Evolutionary conservation across 83 land plant species (phyloP), one percentile per base, ranked within the genome.

Genomic region (Picea abies): DNA sequence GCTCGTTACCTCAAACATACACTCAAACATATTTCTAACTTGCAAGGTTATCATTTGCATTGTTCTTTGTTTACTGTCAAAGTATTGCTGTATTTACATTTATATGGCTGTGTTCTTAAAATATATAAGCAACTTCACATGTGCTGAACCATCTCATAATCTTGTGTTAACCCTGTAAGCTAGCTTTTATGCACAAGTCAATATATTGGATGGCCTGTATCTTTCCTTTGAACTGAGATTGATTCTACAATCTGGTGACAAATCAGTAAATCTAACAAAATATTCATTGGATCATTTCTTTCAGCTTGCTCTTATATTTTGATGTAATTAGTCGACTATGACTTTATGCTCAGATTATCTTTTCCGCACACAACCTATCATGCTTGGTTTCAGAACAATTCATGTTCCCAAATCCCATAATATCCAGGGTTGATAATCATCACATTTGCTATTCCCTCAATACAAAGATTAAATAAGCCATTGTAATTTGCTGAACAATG

Each of bases 251-350:
- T 52, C 14, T 52, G 58, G 58, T 11, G 58, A 52, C 47, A 10
- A 47, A 44, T n/a, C 4, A 73, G 20, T 44, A 9, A 47, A 73
- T 73, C 56, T 41, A 73, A 73, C 47, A 0, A 73, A 20, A 35
- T 35, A 14, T 69, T 16, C 19, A 20, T 8, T 22, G 56, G 25
- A 73, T 44, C 25, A 4, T 73, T 19, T 73, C 12, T 0, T 73
- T 44, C 56, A 73, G 56, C 26, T 20, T 37, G 75, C 75, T 73
- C 58, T n/a, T 20, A 4, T 73, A 20, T 73, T 73, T n/a, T 73
- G 25, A 37, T 37, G 41, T 19, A 69, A 35, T 41, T 39, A 6
- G 11, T 47, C 77, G 25, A 73, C 39, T n/a, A 22, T 10, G 22
- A 37, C 4, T 44, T n/a, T 44, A 47, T 44, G 15, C 23, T 44